Percentiles rank a stretch among this genome's conserved stretches.
Conservation (phyloP, 2,329 filamentous ascomycete genomes). For the Microsporum canis region DNA sequence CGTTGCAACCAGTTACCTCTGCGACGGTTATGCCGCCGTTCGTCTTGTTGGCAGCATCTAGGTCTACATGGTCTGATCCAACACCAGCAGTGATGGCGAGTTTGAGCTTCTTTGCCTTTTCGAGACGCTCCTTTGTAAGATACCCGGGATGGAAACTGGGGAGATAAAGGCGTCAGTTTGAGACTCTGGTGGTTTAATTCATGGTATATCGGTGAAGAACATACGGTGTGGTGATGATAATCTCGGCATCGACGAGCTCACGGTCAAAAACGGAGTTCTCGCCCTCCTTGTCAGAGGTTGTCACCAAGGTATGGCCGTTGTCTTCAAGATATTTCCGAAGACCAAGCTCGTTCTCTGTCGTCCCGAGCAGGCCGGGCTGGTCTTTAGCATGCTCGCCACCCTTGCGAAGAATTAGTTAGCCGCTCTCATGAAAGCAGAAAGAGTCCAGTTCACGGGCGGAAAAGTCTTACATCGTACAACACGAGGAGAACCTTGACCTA, state of each 20-base stretch:
- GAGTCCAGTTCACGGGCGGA: too few relatives aligned
- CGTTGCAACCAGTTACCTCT: constrained; percentile 96
- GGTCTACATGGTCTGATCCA: constrained; percentile 95
- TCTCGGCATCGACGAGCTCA: constrained; percentile 90
- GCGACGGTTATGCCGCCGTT: constrained; percentile 96
- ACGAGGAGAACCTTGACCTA: constrained; percentile 95
- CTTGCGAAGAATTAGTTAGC: constrained; percentile 26
- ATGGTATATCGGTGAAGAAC: constrained; percentile 17
- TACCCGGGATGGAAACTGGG: constrained; percentile 95
- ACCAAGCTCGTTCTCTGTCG: constrained; percentile 96
- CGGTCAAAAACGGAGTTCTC: constrained; percentile 87
- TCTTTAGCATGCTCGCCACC: constrained; percentile 76
- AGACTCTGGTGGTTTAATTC: not conserved
- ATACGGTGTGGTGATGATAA: constrained; percentile 98
- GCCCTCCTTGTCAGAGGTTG: constrained; percentile 95
- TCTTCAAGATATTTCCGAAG: constrained; percentile 96
- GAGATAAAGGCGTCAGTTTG: constrained; percentile 1
- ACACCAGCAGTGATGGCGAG: constrained; percentile 94
- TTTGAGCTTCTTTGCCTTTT: constrained; percentile 98
- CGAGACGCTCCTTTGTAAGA: constrained; percentile 88
- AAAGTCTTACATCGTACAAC: constrained; percentile 67
- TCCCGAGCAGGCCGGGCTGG: constrained; percentile 80
- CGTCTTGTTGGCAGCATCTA: constrained; percentile 93
- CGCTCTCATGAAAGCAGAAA: not conserved
- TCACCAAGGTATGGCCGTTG: constrained; percentile 89